Conservation (phyloP, 352 stramenopile genomes). For the Peronospora tabacina region DNA sequence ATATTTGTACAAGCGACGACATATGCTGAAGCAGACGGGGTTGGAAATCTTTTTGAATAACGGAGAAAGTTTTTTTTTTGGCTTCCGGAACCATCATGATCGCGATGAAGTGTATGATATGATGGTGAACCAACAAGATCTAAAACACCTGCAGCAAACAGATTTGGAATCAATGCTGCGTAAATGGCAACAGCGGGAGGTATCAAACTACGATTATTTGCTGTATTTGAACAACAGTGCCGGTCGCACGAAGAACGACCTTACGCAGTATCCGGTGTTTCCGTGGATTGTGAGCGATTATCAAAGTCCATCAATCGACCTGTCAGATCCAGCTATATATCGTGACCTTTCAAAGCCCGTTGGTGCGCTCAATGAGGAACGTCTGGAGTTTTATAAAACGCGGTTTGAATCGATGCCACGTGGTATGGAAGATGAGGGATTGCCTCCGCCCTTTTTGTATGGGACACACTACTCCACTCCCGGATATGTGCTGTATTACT, state of each 20-base stretch:
- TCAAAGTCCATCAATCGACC: slow-evolving; percentile 65
- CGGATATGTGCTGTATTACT: slow-evolving; percentile 97
- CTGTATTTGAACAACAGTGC: slow-evolving; percentile 85
- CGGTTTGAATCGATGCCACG: slow-evolving; percentile 88
- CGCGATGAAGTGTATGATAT: slow-evolving; percentile 82
- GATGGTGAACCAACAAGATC: slow-evolving; percentile 67
- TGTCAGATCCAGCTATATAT: slow-evolving; percentile 79
- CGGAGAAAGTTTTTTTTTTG: slow-evolving; percentile 73
- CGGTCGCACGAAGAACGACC: slow-evolving; percentile 81
- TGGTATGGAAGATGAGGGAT: slow-evolving; percentile 68
- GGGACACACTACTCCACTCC: slow-evolving; percentile 90
- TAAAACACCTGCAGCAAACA: slow-evolving; percentile 52
- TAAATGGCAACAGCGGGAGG: slow-evolving; percentile 74
- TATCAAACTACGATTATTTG: slow-evolving; percentile 95
- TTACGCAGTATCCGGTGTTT: slow-evolving; percentile 97
- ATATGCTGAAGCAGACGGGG: slow-evolving; percentile 86
- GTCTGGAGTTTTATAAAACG: slow-evolving; percentile 83
- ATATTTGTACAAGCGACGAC: slow-evolving; percentile 79
- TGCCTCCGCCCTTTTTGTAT: slow-evolving; percentile 94
- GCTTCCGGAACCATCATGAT: slow-evolving; percentile 59
- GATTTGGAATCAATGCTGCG: slow-evolving; percentile 70
- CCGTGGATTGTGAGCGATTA: slow-evolving; percentile 95
- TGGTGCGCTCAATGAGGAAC: slow-evolving; percentile 87
- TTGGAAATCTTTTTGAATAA: slow-evolving; percentile 81
- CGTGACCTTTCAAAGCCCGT: slow-evolving; percentile 94